phyloP scores from a whole-genome alignment of 495 filamentous ascomycete species.

The Lichenothelia convexa region DNA sequence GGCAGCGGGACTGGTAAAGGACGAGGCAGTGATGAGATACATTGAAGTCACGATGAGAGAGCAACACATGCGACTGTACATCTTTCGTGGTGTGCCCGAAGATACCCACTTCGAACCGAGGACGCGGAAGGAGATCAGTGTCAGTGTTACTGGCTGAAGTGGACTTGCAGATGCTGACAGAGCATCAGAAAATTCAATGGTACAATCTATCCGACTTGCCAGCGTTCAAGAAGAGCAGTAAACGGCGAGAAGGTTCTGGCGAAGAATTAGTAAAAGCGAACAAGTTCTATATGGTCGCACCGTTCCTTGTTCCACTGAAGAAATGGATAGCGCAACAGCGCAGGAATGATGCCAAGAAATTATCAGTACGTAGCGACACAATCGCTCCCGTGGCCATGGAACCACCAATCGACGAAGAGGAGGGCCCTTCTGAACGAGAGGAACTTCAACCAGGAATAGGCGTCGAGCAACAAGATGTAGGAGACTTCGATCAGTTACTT shows the following conservation, averaged over 20 bases:
- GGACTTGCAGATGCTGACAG: slow-evolving; percentile 3
- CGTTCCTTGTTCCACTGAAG: slow-evolving; percentile 69
- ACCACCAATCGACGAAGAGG: slow-evolving; percentile 14
- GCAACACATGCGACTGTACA: slow-evolving; percentile 79
- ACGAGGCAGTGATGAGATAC: slow-evolving; percentile 47
- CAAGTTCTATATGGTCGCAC: slow-evolving; percentile 96
- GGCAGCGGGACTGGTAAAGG: slow-evolving; percentile 51
- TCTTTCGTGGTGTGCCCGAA: slow-evolving; percentile 71
- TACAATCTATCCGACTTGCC: slow-evolving; percentile 77
- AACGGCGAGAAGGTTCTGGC: slow-evolving; percentile 30
- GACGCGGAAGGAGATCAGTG: slow-evolving; percentile 89
- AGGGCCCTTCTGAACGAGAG: slow-evolving; percentile 1
- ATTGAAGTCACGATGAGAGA: slow-evolving; percentile 80
- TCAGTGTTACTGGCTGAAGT: slow-evolving; percentile 4
- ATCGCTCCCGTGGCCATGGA: slow-evolving; percentile 10
- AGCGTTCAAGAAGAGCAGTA: slow-evolving; percentile 48
- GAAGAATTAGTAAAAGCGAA: slow-evolving; percentile 46
- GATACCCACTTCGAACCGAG: slow-evolving; percentile 74
- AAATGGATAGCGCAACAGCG: slow-evolving; percentile 79
- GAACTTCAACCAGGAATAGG: slow-evolving; percentile 3
- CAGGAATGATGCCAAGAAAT: slow-evolving; percentile 51
- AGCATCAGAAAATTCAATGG: slow-evolving; percentile 85
- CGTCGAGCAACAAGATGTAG: slow-evolving; percentile 2
- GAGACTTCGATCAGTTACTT: slow-evolving; percentile 1
- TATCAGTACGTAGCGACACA: slow-evolving; percentile 8